These are phyloP conservation scores for Taphrina betulina DNA, from an alignment of 1,139 yeast genomes.

Conservation along the genomic window DNA sequence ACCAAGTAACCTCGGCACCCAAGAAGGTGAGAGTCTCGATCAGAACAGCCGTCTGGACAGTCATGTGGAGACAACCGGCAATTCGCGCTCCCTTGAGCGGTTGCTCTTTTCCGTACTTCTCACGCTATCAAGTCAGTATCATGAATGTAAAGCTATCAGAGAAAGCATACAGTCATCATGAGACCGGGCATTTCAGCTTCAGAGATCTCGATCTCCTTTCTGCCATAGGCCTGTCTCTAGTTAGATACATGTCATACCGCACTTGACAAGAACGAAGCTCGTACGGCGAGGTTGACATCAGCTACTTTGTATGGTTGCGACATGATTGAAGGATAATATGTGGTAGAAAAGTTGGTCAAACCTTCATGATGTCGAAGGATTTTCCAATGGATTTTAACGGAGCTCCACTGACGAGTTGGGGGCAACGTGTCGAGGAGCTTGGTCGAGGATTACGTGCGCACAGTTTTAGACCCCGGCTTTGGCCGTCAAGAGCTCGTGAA, in stretches of 20 bases:
- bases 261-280: neutral
- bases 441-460: neutral
- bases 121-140: constrained; percentile 49
- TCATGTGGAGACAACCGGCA: constrained; percentile 96
- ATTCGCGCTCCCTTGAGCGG: constrained; percentile 98
- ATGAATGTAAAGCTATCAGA: neutral
- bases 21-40: constrained; percentile 95
- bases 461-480: too few species aligned
- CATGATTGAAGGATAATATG: too few species aligned
- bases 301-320: constrained; percentile 73
- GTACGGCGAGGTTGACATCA: constrained; percentile 84
- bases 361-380: too few species aligned
- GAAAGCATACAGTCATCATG: constrained; percentile 65
- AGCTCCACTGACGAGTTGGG: too few species aligned
- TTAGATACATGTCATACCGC: neutral
- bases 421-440: too few species aligned
- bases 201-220: constrained; percentile 98
- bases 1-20: constrained; percentile 99
- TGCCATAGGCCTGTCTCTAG: constrained; percentile 72
- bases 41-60: constrained; percentile 98
- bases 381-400: too few species aligned
- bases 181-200: constrained; percentile 99
- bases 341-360: too few species aligned
- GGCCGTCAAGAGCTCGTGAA: too few species aligned
- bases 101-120: constrained; percentile 85